phyloP scores from a whole-genome alignment of 768 basidiomycete genomes.

The Ramaria sp. region DNA sequence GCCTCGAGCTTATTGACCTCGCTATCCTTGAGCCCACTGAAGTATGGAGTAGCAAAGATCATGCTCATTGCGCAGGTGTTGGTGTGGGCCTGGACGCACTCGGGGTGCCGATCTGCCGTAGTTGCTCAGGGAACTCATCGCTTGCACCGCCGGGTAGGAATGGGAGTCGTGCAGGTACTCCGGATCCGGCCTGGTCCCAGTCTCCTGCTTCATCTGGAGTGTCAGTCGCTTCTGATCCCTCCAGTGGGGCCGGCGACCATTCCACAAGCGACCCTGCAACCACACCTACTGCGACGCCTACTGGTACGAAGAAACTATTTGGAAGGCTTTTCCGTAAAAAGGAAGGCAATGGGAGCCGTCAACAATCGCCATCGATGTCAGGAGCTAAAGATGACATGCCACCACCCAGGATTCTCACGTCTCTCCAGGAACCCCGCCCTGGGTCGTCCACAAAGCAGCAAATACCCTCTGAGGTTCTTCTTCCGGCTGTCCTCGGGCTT shows the following conservation, averaged over 20 bases:
- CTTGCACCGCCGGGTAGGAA: neutral
- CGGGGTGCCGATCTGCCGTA: conserved; percentile 10
- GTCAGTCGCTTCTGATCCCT: conserved; percentile 19
- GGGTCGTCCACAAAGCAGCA: conserved; percentile 10
- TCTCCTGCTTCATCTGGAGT: conserved; percentile 24
- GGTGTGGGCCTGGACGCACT: conserved; percentile 22
- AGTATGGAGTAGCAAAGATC: conserved; percentile 35
- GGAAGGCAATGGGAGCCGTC: conserved; percentile 11
- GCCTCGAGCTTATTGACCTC: conserved; percentile 68
- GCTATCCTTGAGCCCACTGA: conserved; percentile 75
- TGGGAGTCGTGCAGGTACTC: neutral
- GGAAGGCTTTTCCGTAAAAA: conserved; percentile 63
- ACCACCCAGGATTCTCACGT: conserved; percentile 13
- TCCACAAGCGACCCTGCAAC: conserved; percentile 15
- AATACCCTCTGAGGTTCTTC: conserved; percentile 17
- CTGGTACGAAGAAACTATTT: conserved; percentile 50
- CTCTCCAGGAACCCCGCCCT: conserved; percentile 1
- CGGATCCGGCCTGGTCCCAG: conserved; percentile 12
- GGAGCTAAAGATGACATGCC: neutral
- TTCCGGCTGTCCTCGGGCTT: conserved; percentile 51
- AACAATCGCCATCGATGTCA: neutral
- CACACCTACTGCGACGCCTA: conserved; percentile 18
- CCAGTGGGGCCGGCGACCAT: conserved; percentile 6
- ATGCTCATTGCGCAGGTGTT: conserved; percentile 13
- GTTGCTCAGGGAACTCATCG: neutral